These are phyloP conservation scores for Stromatinia cepivora DNA, from an alignment of 2,329 filamentous ascomycete genomes.

Conservation along the genomic window DNA sequence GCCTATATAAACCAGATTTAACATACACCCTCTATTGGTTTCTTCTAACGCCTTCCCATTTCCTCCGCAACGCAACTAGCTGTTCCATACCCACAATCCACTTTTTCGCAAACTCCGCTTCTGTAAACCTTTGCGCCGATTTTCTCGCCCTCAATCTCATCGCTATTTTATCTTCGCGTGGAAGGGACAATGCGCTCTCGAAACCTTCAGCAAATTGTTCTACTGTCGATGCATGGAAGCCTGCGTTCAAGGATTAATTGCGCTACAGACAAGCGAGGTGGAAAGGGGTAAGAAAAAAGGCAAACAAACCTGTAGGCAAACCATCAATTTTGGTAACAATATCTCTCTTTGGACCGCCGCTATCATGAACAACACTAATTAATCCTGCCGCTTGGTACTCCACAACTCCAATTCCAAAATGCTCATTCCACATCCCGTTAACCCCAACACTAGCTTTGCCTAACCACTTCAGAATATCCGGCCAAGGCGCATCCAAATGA, in stretches of 20 bases:
- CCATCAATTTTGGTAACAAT: slow-evolving; percentile 84
- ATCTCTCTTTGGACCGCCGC: slow-evolving; percentile 88
- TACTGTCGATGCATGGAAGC: slow-evolving; percentile 80
- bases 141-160: slow-evolving; percentile 74
- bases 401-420: slow-evolving; percentile 97
- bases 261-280: not conserved
- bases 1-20: not conserved
- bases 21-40: not conserved
- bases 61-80: slow-evolving; percentile 52
- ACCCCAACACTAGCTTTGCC: slow-evolving; percentile 78
- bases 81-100: slow-evolving; percentile 77
- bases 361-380: slow-evolving; percentile 90
- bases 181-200: slow-evolving; percentile 70
- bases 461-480: slow-evolving; percentile 79
- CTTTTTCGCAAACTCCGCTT: slow-evolving; percentile 76
- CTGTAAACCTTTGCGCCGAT: slow-evolving; percentile 83
- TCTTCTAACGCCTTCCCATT: slow-evolving; percentile 14
- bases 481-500: slow-evolving; percentile 86
- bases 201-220: slow-evolving; percentile 81
- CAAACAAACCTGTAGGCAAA: slow-evolving; percentile 66
- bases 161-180: slow-evolving; percentile 65
- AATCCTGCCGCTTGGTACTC: slow-evolving; percentile 96
- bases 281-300: not conserved
- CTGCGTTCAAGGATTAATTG: slow-evolving; percentile 45
- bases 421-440: slow-evolving; percentile 99